A percentile compares a stretch with the other conserved stretches of the same genome.
Conservation (phyloP, 768 basidiomycete species). For the Tylopilus balloui region DNA sequence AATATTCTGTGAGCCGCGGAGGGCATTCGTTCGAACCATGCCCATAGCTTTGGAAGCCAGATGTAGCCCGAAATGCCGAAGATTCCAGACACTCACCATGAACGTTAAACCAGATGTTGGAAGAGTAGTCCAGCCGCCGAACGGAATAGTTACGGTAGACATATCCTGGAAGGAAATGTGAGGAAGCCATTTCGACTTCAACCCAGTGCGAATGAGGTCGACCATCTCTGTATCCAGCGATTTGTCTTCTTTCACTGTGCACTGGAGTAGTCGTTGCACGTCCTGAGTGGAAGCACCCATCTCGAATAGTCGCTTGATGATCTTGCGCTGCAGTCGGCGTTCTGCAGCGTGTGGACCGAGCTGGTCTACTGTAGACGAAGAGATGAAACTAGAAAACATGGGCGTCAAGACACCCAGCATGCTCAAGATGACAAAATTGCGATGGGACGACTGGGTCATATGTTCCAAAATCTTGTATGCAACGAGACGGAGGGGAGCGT, state of each 20-base stretch:
- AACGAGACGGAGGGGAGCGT: constrained; percentile 44
- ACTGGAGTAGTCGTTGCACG: constrained; percentile 60
- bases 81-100: constrained; percentile 43
- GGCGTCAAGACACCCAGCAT: constrained; percentile 51
- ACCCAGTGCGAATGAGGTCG: constrained; percentile 64
- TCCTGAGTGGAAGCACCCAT: constrained; percentile 68
- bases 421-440: constrained; percentile 66
- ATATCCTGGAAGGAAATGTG: constrained; percentile 66
- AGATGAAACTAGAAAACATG: constrained; percentile 36
- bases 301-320: constrained; percentile 66
- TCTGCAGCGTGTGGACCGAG: constrained; percentile 31
- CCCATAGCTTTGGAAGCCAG: constrained; percentile 38
- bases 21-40: constrained; percentile 44
- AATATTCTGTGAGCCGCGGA: constrained; percentile 34
- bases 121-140: constrained; percentile 48
- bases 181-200: constrained; percentile 74
- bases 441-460: constrained; percentile 55
- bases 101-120: constrained; percentile 66
- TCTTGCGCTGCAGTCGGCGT: constrained; percentile 53
- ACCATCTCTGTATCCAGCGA: constrained; percentile 59
- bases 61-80: background rate
- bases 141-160: constrained; percentile 47
- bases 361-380: constrained; percentile 18
- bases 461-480: constrained; percentile 61
- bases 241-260: constrained; percentile 44